Evolutionary conservation across 345 rosid species (phyloP), one percentile per base, ranked within the genome.

Genomic region (Gossypium mustelinum): DNA sequence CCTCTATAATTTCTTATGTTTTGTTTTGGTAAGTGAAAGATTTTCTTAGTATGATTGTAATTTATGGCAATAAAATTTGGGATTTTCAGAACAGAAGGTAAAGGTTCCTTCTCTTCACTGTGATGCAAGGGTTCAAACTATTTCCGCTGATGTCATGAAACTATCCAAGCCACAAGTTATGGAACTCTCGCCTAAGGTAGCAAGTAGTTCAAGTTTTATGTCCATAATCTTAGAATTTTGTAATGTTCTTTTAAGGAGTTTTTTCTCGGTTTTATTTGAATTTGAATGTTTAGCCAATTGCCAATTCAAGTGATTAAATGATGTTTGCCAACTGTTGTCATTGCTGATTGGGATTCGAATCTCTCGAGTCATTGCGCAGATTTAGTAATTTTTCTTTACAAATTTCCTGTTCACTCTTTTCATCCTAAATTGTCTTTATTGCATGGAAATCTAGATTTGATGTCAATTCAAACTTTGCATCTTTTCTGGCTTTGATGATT

Each of bases 1-100:
- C 25, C 24, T 56, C 39, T 34, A 34, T 4, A 34, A 34, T 34
- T 34, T 34, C 39, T 18, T 9, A 56, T 56, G 3, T 18, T 22
- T 56, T 56, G 3, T 3, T 47, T 75, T 4, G 43, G 60, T 70
- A 18, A 25, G 4, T 17, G 74, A 41, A 18, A 39, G 9, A 2
- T 55, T 55, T 60, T 50, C 60, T 63, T 58, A 58, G 75, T 68
- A 57, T 82, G 70, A 68, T 72, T 73, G 61, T 81, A 48, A 70
- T 62, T 56, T 83, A 72, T 81, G 52, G 34, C 14, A 48, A 48
- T 17, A 25, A 56, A 20, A 17, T 54, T 57, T 84, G 61, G 72
- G 73, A 50, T 79, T 75, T 86, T 85, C 92, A 89, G 94, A 85
- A 79, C 99, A 93, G 99, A 93, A 88, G 83, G 98, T 93, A 77